Evolutionary conservation across 1,284 basidiomycete genomes (phyloP).

Genomic region (Trichosporon ovoides): DNA sequence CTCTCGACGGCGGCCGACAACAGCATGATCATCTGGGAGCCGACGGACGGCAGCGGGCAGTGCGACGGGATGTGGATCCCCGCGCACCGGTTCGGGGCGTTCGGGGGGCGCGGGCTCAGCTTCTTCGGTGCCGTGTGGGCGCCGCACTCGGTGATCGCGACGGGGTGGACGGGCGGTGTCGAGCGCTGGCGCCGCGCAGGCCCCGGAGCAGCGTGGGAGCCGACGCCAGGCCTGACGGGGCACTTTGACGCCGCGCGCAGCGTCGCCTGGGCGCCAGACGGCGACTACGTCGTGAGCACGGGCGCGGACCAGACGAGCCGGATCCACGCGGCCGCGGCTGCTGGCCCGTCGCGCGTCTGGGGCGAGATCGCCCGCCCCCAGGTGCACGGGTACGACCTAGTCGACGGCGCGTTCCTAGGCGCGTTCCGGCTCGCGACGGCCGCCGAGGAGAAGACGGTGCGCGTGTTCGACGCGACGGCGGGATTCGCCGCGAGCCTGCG

Average conservation of each 20-base stretch:
- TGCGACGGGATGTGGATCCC: slow-evolving; percentile 76
- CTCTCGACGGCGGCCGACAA: slow-evolving; percentile 87
- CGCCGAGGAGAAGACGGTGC: slow-evolving; percentile 85
- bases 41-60: slow-evolving; percentile 36
- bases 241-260: slow-evolving; percentile 73
- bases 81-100: slow-evolving; percentile 80
- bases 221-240: slow-evolving; percentile 70
- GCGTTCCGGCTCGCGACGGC: slow-evolving; percentile 74
- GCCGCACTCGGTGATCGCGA: slow-evolving; percentile 62
- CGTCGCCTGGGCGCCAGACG: slow-evolving; percentile 74
- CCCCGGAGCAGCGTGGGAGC: slow-evolving; percentile 64
- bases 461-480: slow-evolving; percentile 81
- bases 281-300: slow-evolving; percentile 74
- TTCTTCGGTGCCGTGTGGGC: slow-evolving; percentile 84
- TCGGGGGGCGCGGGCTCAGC: slow-evolving; percentile 79
- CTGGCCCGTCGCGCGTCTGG: slow-evolving; percentile 54
- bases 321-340: slow-evolving; percentile 60
- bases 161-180: slow-evolving; percentile 90
- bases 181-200: slow-evolving; percentile 63
- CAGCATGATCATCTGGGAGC: slow-evolving; percentile 78
- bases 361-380: slow-evolving; percentile 85
- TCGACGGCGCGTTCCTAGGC: slow-evolving; percentile 70
- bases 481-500: slow-evolving; percentile 64
- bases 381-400: slow-evolving; percentile 87
- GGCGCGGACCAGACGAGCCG: slow-evolving; percentile 85